Evolutionary conservation across 352 stramenopile genomes (phyloP).

Genomic region (Phytophthora ramorum): DNA sequence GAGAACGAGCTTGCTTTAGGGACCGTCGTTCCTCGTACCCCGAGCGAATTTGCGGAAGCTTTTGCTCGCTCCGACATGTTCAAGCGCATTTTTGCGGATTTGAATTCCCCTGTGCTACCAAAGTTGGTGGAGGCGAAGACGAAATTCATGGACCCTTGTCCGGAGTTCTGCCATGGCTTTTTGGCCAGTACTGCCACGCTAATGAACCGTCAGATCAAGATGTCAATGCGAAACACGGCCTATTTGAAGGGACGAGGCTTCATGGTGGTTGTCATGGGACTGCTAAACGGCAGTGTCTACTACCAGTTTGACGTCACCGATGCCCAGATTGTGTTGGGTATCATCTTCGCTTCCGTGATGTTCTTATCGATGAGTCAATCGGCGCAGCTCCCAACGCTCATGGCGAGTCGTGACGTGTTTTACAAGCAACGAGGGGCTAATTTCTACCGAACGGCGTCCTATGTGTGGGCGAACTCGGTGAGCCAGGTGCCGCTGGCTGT

Average conservation of each 20-base stretch:
- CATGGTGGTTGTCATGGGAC: conserved; percentile 45
- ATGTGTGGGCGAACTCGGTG: conserved; percentile 49
- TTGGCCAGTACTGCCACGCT: conserved; percentile 24
- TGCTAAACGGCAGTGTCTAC: conserved; percentile 42
- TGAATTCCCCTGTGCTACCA: conserved; percentile 6
- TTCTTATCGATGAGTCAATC: conserved; percentile 73
- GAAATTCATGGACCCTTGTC: conserved; percentile 72
- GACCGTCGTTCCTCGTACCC: conserved; percentile 5
- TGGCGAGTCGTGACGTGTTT: conserved; percentile 65
- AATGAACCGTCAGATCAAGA: conserved; percentile 54
- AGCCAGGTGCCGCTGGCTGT: conserved; percentile 40
- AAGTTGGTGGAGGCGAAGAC: conserved; percentile 45
- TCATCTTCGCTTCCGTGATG: conserved; percentile 78
- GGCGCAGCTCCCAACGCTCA: conserved; percentile 71
- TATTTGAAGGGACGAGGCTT: conserved; percentile 38
- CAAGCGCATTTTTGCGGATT: neutral
- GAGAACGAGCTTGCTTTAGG: conserved; percentile 1
- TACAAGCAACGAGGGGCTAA: conserved; percentile 83
- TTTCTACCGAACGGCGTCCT: conserved; percentile 73
- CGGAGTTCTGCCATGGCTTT: conserved; percentile 33
- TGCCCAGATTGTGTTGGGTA: conserved; percentile 55
- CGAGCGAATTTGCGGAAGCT: conserved; percentile 24
- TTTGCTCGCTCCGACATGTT: conserved; percentile 24
- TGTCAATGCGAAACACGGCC: conserved; percentile 50
- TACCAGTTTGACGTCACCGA: conserved; percentile 46